Evolutionary conservation across 768 basidiomycete genomes (phyloP), one percentile per base, ranked within the genome.

Genomic region (Kwoniella dendrophila): DNA sequence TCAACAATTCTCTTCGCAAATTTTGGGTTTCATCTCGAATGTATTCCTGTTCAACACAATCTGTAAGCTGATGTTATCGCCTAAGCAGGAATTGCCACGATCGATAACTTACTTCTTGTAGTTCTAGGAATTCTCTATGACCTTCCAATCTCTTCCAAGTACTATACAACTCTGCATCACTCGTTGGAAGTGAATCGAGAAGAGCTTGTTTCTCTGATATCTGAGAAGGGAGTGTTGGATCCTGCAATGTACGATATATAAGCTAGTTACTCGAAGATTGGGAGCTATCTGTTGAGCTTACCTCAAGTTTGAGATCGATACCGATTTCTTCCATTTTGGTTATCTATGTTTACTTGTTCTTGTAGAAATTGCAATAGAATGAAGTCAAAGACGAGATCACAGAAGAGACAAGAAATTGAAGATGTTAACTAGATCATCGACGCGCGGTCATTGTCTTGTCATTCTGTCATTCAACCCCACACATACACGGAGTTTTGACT

Each of bases 21-120:
- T 97, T 97, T 16, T 90, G 90, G 73, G 96, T 94, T 79, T 99
- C 96, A 71, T 99, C 95, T 78, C 98, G 95, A 81, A 99, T 96
- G 78, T 98, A 99, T 81, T 89, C 90, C 81, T 97, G 90, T 73
- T 89, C 12, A 12, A 24, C 26, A 14, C 47, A 36, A 32, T 24
- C 41, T 12, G 34, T 40, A 40, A 40, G 38, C 38, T n/a, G 38
- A 40, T 11, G 20, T n/a, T n/a, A 40, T 33, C 27, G 11, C 20
- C 41, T 69, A 27, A 58, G 60, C 44, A 43, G 20, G 33, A 20
- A 20, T 20, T 3, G n/a, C n/a, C n/a, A n/a, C n/a, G n/a, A n/a
- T n/a, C n/a, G n/a, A 11, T 6, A 7, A 73, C 74, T 56, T 20
- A 79, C 79, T 77, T 80, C 79, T 63, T 81, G 80, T 26, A 82